Evolutionary conservation across 192 early-diverging fungal species (phyloP), one percentile per base, ranked within the genome.

Genomic region (Lobosporangium transversale): DNA sequence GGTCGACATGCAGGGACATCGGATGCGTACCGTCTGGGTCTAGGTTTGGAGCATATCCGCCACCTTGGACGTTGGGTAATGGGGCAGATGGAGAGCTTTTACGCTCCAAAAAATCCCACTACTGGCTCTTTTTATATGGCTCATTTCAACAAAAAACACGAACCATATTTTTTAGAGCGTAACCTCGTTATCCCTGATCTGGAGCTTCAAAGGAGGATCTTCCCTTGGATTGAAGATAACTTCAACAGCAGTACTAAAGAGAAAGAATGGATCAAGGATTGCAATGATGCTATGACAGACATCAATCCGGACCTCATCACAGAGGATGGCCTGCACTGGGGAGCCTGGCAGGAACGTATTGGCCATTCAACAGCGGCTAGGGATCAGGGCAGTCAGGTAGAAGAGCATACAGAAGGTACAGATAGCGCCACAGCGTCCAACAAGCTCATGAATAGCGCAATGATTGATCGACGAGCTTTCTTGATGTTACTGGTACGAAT

Each of bases 1-100:
- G 70, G 70, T 12, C 70, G 62, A 0, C 56, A 59, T 51, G 49
- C 62, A 21, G 54, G 54, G 5, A 42, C 54, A 6, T 20, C 37
- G 21, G 53, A 66, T 18, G 53, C 53, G 7, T 55, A 44, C 21
- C 37, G 37, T 24, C 44, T 66, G 4, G 53, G 63, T 2, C 45
- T 66, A 4, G 32, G 26, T 3, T 29, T 47, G 1, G 53, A 66
- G 11, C 27, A 66, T 30, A 47, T 66, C 5, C 53, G 43, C 4
- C 63, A 56, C 18, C 54, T 66, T 11, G 63, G 63, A n/a, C 63
- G 62, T 8, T 55, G 52, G 52, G 5, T 7, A 18, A 53, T 55
- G 51, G 30, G 35, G 0, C 52, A 53, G 30, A 54, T 55, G 52
- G 42, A 45, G 37, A 24, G 8, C 20, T 54, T 23, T 23, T 57